Conservation (phyloP, 129 eudicot species). For the Saussurea involucrata region DNA sequence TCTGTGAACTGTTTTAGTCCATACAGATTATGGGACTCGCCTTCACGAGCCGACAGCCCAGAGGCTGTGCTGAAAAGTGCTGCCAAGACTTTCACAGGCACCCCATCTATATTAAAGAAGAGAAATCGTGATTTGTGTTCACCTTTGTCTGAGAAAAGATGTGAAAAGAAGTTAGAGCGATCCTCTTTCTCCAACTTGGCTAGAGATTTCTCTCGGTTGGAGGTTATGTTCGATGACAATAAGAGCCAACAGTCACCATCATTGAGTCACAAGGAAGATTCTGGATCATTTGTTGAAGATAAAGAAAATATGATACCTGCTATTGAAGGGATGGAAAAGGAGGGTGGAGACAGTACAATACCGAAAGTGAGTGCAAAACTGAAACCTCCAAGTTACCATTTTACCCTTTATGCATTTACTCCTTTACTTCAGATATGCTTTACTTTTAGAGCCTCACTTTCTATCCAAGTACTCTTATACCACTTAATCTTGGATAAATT, state of each 20-base stretch:
- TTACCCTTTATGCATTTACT: background rate
- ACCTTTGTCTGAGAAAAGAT: slow-evolving; percentile 80
- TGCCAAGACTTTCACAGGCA: slow-evolving; percentile 69
- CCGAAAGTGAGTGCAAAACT: slow-evolving; percentile 23
- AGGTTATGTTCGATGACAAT: slow-evolving; percentile 60
- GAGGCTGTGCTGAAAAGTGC: slow-evolving; percentile 84
- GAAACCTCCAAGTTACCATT: background rate
- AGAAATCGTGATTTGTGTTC: slow-evolving; percentile 76
- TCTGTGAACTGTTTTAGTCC: slow-evolving; percentile 59
- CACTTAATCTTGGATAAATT: background rate
- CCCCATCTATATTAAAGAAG: slow-evolving; percentile 88
- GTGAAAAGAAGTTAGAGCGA: slow-evolving; percentile 63
- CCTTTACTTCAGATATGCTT: background rate
- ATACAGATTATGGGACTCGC: slow-evolving; percentile 83
- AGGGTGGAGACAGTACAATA: slow-evolving; percentile 19
- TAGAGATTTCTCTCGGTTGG: slow-evolving; percentile 60
- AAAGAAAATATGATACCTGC: slow-evolving; percentile 55
- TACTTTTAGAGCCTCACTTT: background rate
- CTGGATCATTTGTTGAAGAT: slow-evolving; percentile 36
- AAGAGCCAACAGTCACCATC: slow-evolving; percentile 32
- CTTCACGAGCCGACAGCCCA: slow-evolving; percentile 63
- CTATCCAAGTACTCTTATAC: background rate
- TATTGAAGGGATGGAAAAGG: slow-evolving; percentile 23
- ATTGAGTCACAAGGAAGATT: slow-evolving; percentile 19
- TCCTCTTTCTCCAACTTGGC: slow-evolving; percentile 50